Base-by-base conservation (phyloP, 345 rosid species). In the Draba incana region DNA sequence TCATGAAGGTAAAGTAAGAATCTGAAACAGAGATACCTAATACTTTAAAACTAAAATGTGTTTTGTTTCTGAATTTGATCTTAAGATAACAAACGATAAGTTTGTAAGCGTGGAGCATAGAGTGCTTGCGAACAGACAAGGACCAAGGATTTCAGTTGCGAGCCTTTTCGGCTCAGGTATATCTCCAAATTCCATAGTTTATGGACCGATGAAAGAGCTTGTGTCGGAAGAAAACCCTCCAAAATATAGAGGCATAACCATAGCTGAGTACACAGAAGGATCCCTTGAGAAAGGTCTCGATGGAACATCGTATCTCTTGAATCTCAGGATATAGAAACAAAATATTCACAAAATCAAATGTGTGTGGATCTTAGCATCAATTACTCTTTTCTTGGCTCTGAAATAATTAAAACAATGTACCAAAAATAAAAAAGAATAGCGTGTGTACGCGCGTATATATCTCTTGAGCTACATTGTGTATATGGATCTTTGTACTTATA, bases 131-230 rank as follows among this genome's bases (percentile, higher is more conserved):
- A 82, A 61, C 20, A 48, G 10, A 15, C 33, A 35, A 28, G 82
- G 79, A 6, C 79, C 81, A 6, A 78, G 81, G 71, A 57, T 84
- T 5, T 84, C 85, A 23, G 72, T 81, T 45, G 81, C 84, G 1
- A 49, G 76, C 70, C 82, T 82, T 63, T 76, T 82, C 23, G 66
- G 57, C 51, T 25, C 62, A 46, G 42, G 60, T 28, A 0, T 35
- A 11, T 42, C 4, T 16, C 25, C 30, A 0, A 62, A 13, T 5
- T 33, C 62, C 4, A 72, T 8, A 57, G 8, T 57, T n/a, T 79
- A 77, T 54, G 83, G 87, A 43, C 83, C 87, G 6, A 69, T 81
- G 13, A 72, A 75, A 48, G 84, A 83, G 69, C 61, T 77, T 50
- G 13, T 75, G 46, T 77, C 83, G 0, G 76, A 77, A 35, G 83